Base-by-base conservation (phyloP, 1,139 yeast genomes). In the Geotrichum cucujoidarum region DNA sequence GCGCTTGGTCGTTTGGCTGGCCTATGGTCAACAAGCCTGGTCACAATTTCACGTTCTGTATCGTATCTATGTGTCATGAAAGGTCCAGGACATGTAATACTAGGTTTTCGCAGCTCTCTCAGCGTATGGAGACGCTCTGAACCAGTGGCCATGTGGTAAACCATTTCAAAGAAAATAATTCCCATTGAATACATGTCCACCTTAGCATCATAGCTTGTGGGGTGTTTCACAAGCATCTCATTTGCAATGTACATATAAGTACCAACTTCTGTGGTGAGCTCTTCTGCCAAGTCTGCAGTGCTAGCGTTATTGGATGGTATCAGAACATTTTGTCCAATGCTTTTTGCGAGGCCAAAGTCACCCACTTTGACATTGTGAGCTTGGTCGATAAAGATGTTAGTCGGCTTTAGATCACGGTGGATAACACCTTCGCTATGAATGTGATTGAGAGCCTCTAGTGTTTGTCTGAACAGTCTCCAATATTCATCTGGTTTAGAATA, bases 181-280 rank as follows among this genome's bases (percentile, higher is more conserved):
- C 98, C 98, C 45, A 94, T 68, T 0, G 98, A 89, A 63, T 89
- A 94, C 87, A 94, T 83, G 63, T 94, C 98, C 21, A 92, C 95
- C 57, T 92, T 92, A 55, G 86, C 95, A 61, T 89, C 83, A 22
- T 77, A 50, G 6, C 43, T 14, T 13, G 22, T 42, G 22, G 40
- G 13, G 10, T 29, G 24, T 16, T 51, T 51, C 11, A 79, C 73
- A 5, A 86, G 71, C 1, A 90, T 94, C 61, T 94, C 99, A 25
- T 80, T 80, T 0, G 98, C 98, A 46, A 92, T 94, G 61, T 94
- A 94, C 40, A 92, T 74, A 0, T 94, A 81, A 0, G 99, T 94
- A 2, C 98, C 98, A 31, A 92, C 89, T 29, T 88, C 90, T 0
- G 96, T 85, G 0, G 97, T 89, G 52, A 90, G 69, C 56, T 90